Base-by-base conservation (phyloP, 2,329 filamentous ascomycete genomes). In the Paraphoma chrysanthemicola region DNA sequence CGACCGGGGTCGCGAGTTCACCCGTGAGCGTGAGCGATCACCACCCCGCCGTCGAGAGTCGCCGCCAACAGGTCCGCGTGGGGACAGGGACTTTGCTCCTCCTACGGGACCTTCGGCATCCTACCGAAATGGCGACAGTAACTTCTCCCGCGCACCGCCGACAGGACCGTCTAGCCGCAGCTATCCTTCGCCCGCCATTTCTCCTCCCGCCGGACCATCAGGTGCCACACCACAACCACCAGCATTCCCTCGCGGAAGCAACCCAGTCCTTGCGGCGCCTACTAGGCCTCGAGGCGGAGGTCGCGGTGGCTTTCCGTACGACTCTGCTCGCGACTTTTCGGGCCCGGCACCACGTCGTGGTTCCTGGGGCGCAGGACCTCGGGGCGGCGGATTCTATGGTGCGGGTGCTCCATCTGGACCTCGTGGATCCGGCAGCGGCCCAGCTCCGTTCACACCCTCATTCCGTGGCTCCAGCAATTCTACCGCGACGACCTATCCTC, bases 401-500 rank as follows among this genome's bases (percentile, higher is more conserved):
- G 59, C 62, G 9, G 68, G 67, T 16, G 63, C 76, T 23, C 74
- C 75, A 11, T 68, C 75, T 23, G 75, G 75, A 2, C 75, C 76
- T 53, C 64, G 74, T 30, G 71, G 72, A 28, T 55, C 71, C 36
- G 53, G 57, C 5, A 64, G 62, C 33, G 71, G 71, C n/a, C 58
- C 68, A 6, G 60, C 69, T 12, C 59, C 70, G 8, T 73, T 72
- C 51, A 66, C 73, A 18, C 72, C 74, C 14, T 69, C 75, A 11
- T 79, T 78, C 64, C 76, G 80, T 38, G 79, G 77, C 28, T 77
- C 74, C 6, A 76, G 68, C 63, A 81, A 78, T 56, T 77, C 72
- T 50, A 78, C 79, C 2, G 74, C 77, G 10, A 79, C 77, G 1
- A 81, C 80, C 1, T 82, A 81, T 50, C 79, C 80, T 9, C 79